Conservation (phyloP, 2,329 filamentous ascomycete species). For the Sclerotinia spermophila region DNA sequence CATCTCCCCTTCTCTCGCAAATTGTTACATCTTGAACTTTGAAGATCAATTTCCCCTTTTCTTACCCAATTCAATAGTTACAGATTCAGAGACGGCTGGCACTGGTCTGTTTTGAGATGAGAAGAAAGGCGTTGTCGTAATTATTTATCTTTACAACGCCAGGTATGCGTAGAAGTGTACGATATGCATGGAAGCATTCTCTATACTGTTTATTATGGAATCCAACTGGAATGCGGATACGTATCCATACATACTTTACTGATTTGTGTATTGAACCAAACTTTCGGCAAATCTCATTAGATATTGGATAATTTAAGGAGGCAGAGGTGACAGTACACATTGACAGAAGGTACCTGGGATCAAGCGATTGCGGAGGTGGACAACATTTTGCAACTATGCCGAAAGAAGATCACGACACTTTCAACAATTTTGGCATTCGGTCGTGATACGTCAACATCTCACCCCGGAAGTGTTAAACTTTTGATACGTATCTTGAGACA, state of each 20-base stretch:
- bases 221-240: not conserved
- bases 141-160: not conserved
- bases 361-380: conserved; percentile 14
- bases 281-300: not conserved
- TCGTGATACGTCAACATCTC: not conserved
- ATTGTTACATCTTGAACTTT: not conserved
- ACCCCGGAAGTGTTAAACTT: not conserved
- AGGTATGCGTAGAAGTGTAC: not conserved
- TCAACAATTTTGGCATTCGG: not conserved
- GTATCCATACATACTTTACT: not conserved
- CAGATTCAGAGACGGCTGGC: not conserved
- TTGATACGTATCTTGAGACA: not conserved
- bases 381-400: not conserved
- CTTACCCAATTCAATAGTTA: not conserved
- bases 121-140: not conserved
- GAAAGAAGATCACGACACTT: not conserved
- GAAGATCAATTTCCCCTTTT: not conserved
- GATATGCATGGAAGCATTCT: not conserved
- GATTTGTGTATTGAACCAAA: not conserved
- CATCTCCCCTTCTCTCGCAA: not conserved
- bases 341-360: not conserved
- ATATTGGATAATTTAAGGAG: not conserved
- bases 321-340: not conserved
- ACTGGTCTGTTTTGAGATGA: not conserved
- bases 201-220: not conserved